Base-by-base conservation (phyloP, 176 grass and related monocot species). In the Triticum turgidum region DNA sequence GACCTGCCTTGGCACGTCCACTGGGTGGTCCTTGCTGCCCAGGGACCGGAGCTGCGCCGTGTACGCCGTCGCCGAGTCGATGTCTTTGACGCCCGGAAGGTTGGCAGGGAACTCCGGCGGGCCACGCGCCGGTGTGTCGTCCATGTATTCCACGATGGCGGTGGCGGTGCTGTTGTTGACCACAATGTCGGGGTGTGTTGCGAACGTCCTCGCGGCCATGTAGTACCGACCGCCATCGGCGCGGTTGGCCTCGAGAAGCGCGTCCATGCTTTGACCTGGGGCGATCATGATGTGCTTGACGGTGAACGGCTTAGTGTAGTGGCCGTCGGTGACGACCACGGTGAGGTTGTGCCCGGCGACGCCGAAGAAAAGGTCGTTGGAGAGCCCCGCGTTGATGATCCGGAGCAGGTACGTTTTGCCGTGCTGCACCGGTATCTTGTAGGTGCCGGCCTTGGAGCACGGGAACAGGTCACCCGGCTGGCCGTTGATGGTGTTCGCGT, bases 401-500 rank as follows among this genome's bases (percentile, higher is more conserved):
- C 44, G 44, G 11, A 45, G 44, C 44, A 45, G 10, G 44, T 45
- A 45, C 11, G 44, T 45, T 11, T 74, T 62, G 17, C 62, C 91
- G 27, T 95, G 91, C 67, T 88, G 76, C 47, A 95, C 90, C 6
- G 14, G 35, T 1, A 88, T 24, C 79, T 27, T 69, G 87, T 76
- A 94, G 1, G 64, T 75, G 44, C 41, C 80, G 11, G 17, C 37
- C 22, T 42, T 25, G 12, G 75, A 86, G 34, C 71, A 74, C n/a
- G 79, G 24, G 30, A 61, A 35, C 8, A 86, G 62, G 39, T 78
- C 69, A 0, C 77, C 76, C 7, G 92, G 87, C 29, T 90, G 87
- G 24, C 89, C 87, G 54, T 94, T 94, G 83, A 94, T 89, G 65
- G 87, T 91, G 71, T 75, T 85, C 2, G 84, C 84, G n/a, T 92